Conservation (phyloP, 2,329 filamentous ascomycete species). For the Zymoseptoria tritici region DNA sequence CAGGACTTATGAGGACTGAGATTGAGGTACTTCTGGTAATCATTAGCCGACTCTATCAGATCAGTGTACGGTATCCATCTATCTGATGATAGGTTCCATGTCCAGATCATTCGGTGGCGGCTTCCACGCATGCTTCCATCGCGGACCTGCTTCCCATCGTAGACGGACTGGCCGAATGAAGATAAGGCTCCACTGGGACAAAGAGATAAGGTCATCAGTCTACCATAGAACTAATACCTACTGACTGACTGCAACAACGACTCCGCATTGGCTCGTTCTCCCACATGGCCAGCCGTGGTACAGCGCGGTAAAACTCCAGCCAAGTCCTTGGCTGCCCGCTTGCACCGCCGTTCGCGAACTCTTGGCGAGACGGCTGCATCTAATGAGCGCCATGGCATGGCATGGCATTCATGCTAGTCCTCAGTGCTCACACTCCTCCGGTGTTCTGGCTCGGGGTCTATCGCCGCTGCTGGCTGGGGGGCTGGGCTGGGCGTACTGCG, state of each 20-base stretch:
- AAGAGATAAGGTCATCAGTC: conserved; percentile 11
- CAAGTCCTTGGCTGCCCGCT: not conserved
- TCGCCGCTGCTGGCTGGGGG: not conserved
- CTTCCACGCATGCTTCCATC: conserved; percentile 1
- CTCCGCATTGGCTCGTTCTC: not conserved
- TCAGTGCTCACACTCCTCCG: too few relatives aligned
- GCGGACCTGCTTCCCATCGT: conserved; percentile 14
- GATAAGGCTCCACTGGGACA: conserved; percentile 7
- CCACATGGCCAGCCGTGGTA: conserved; percentile 1
- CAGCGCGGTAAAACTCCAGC: not conserved
- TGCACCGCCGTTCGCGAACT: not conserved
- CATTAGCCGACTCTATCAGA: not conserved
- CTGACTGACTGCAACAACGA: conserved; percentile 3
- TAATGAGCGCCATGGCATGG: not conserved
- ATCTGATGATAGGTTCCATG: too few relatives aligned
- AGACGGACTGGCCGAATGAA: conserved; percentile 9
- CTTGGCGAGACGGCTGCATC: not conserved
- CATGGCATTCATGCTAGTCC: too few relatives aligned
- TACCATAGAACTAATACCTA: too few relatives aligned
- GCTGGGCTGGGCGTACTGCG: not conserved
- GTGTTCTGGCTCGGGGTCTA: not conserved
- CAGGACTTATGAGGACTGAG: too few relatives aligned
- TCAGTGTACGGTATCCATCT: too few relatives aligned
- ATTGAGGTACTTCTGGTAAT: not conserved
- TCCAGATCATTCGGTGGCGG: not conserved